Percentiles rank a stretch among this genome's conserved stretches.
phyloP scores from a whole-genome alignment of 306 rosid genomes.

The Trichosanthes cucumerina region DNA sequence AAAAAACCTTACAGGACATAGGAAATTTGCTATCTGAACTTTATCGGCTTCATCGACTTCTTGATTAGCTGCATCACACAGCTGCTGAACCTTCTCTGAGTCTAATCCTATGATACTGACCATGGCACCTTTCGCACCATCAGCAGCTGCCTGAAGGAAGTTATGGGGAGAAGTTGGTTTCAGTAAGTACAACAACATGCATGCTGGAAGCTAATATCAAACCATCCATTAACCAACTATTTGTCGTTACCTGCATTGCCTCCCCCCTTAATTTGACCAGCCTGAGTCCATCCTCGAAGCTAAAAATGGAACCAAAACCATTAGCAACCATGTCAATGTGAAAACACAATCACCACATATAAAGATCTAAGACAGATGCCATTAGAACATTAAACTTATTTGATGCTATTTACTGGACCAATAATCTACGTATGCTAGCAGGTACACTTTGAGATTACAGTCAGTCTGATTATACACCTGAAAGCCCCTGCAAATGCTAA shows the following conservation, averaged over 20 bases:
- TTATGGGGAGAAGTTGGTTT: not conserved
- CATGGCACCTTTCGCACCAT: conserved; percentile 84
- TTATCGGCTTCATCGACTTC: conserved; percentile 72
- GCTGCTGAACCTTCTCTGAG: conserved; percentile 77
- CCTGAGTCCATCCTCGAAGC: conserved; percentile 98
- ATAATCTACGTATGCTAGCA: not conserved
- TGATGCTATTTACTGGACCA: not conserved
- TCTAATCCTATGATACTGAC: conserved; percentile 89
- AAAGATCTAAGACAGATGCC: not conserved
- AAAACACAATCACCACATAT: not conserved
- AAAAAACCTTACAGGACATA: conserved; percentile 67
- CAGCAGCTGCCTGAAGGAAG: conserved; percentile 72
- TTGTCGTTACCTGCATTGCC: conserved; percentile 82
- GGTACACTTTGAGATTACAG: not conserved
- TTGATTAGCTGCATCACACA: conserved; percentile 89
- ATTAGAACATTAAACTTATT: not conserved
- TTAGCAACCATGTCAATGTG: conserved; percentile 3
- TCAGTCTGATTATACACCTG: conserved; percentile 39
- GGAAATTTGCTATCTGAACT: conserved; percentile 94
- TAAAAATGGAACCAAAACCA: conserved; percentile 26
- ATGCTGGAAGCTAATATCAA: not conserved
- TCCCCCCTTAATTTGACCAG: conserved; percentile 96
- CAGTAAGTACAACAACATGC: not conserved
- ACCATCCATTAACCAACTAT: conserved; percentile 12
- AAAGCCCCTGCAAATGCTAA: conserved; percentile 89